phyloP scores from a whole-genome alignment of 768 basidiomycete species.

The Crassisporium funariophilum region DNA sequence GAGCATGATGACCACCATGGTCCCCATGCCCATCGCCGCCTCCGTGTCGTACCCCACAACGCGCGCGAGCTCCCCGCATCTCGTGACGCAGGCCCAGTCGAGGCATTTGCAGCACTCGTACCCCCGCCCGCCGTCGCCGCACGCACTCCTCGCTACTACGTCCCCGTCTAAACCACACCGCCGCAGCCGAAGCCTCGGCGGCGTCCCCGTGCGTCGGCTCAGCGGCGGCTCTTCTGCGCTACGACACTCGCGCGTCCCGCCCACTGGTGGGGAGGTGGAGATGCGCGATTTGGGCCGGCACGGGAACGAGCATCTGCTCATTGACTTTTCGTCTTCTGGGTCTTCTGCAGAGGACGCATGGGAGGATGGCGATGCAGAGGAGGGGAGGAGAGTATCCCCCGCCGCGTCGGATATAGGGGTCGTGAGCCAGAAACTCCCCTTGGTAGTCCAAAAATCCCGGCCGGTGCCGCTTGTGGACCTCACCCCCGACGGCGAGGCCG shows the following conservation, averaged over 20 bases:
- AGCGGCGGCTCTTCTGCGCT: conserved; percentile 19
- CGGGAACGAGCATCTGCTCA: conserved; percentile 23
- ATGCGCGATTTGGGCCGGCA: conserved; percentile 7
- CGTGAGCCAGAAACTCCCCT: conserved; percentile 1
- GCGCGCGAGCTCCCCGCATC: conserved; percentile 1
- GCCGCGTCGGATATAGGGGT: conserved; percentile 24
- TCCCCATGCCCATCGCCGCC: conserved; percentile 15
- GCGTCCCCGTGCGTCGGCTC: conserved; percentile 27
- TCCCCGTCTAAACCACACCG: conserved; percentile 21
- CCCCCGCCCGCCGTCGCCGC: conserved; percentile 22
- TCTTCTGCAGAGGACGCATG: conserved; percentile 10
- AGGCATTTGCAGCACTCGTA: conserved; percentile 8
- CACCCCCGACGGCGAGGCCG: neutral
- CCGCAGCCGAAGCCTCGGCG: conserved; percentile 27
- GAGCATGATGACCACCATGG: conserved; percentile 2
- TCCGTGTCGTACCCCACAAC: conserved; percentile 5
- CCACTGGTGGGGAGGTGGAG: conserved; percentile 5
- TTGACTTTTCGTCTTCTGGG: conserved; percentile 25
- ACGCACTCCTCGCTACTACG: conserved; percentile 24
- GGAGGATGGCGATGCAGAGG: conserved; percentile 7
- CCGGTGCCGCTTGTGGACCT: conserved; percentile 18
- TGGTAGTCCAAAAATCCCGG: too few relatives aligned
- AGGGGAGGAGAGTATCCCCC: conserved; percentile 16
- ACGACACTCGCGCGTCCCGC: conserved; percentile 18
- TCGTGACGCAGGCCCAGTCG: conserved; percentile 4